Conservation (phyloP, 1,284 basidiomycete genomes). For the Coriolopsis trogii region DNA sequence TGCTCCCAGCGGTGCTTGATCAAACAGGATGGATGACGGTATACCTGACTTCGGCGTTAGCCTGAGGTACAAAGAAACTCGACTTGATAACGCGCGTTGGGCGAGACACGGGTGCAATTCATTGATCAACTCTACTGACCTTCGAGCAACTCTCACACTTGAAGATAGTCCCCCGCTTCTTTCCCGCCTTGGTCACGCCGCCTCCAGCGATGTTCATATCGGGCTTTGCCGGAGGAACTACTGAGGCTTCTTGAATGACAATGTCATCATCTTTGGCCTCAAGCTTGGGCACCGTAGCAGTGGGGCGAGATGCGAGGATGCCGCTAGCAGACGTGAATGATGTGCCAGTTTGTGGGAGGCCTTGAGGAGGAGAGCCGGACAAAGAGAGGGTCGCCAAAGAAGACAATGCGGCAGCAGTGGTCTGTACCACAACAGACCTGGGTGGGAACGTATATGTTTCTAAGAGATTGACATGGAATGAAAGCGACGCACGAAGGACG, state of each 20-base stretch:
- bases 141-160: slow-evolving; percentile 93
- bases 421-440: slow-evolving; percentile 48
- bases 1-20: slow-evolving; percentile 99
- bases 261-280: slow-evolving; percentile 30
- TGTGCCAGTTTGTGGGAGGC: slow-evolving; percentile 27
- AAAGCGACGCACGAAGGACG: slow-evolving; percentile 64
- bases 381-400: slow-evolving; percentile 53
- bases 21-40: slow-evolving; percentile 92
- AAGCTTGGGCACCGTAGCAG: slow-evolving; percentile 25
- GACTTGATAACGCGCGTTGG: no score
- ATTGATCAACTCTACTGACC: slow-evolving; percentile 44
- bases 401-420: slow-evolving; percentile 48
- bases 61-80: neutral
- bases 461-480: slow-evolving; percentile 9
- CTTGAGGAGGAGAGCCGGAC: slow-evolving; percentile 47
- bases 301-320: slow-evolving; percentile 11
- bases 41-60: slow-evolving; percentile 71
- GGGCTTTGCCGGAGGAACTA: slow-evolving; percentile 26
- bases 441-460: slow-evolving; percentile 12
- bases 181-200: slow-evolving; percentile 39
- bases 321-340: slow-evolving; percentile 31
- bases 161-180: slow-evolving; percentile 84
- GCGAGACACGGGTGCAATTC: neutral
- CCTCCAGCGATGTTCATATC: slow-evolving; percentile 42
- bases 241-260: slow-evolving; percentile 21